Evolutionary conservation across 441 rosid genomes (phyloP), one percentile per base, ranked within the genome.

Genomic region (Corymbia calophylla): DNA sequence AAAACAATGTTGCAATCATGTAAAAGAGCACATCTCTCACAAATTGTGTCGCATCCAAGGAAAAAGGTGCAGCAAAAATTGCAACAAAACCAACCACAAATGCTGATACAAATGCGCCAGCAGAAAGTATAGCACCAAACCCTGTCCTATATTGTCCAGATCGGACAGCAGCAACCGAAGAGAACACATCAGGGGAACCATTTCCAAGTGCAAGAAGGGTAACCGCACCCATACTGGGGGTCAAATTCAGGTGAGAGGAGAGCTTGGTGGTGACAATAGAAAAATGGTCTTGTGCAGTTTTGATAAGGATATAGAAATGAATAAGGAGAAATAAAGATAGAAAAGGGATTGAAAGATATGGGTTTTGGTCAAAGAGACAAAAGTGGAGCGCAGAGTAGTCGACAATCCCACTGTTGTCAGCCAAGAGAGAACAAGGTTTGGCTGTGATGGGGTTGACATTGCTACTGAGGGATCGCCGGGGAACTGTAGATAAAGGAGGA

Each of bases 31-130:
- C 99, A 87, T 97, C 99, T 90, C 98, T 96, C 10, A 97, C 92
- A 81, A 97, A 97, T 4, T 94, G 94, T 19, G 94, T 96, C 17
- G 99, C 94, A 29, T 97, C 95, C 70, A 98, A 95, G 11, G 91
- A 90, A 91, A 97, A 98, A 29, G 99, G 99, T 17, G 98, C 98
- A 0, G 99, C 97, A 84, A 96, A 93, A 53, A 98, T 96, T 13
- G 99, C 99, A 3, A 98, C 99, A 60, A 98, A 96, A 6, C 99
- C 99, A 31, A 98, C 99, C 4, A 98, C 99, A 49, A 98, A 94
- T 2, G 98, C 98, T 3, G 99, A 97, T 2, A 98, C 99, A 90
- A 97, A 98, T 3, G 99, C 93, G 4, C 99, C 99, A 1, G 99
- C 99, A 3, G 99, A 98, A 49, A 97, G 89, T 48, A 98, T 98